Evolutionary conservation across 2,329 filamentous ascomycete genomes (phyloP).

Genomic region (Paecilomyces niveus): DNA sequence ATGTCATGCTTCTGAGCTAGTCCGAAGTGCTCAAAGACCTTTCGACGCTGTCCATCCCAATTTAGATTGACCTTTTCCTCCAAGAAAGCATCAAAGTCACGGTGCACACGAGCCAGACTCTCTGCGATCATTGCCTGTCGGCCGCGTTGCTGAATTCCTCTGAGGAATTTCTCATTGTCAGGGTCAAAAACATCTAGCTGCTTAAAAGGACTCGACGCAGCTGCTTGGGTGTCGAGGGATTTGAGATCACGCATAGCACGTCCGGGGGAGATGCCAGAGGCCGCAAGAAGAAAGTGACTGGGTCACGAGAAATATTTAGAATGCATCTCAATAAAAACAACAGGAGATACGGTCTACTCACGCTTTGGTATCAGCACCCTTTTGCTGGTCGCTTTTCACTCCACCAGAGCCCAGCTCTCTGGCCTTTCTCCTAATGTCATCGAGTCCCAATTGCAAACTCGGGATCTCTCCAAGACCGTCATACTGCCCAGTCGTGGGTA

Average conservation of each 20-base stretch:
- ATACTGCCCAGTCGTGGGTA: constrained; percentile 53
- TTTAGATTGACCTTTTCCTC: constrained; percentile 93
- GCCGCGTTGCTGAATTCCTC: constrained; percentile 81
- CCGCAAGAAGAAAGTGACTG: constrained; percentile 86
- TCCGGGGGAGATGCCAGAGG: constrained; percentile 84
- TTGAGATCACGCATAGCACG: constrained; percentile 81
- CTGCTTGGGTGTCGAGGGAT: constrained; percentile 64
- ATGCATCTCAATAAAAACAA: neutral
- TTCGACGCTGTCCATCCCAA: constrained; percentile 88
- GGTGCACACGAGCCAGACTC: constrained; percentile 78
- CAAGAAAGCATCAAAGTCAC: constrained; percentile 87
- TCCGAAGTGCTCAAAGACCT: constrained; percentile 94
- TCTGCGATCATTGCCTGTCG: constrained; percentile 87
- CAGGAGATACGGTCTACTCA: constrained; percentile 27
- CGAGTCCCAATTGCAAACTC: constrained; percentile 80
- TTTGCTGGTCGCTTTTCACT: constrained; percentile 37
- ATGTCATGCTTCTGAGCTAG: constrained; percentile 51
- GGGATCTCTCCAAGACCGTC: constrained; percentile 68
- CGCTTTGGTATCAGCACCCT: constrained; percentile 45
- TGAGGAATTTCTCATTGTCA: constrained; percentile 64
- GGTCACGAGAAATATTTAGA: constrained; percentile 8
- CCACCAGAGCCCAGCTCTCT: constrained; percentile 68
- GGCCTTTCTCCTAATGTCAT: constrained; percentile 72
- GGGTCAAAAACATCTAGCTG: constrained; percentile 42
- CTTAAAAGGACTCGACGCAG: constrained; percentile 31